Evolutionary conservation across 495 filamentous ascomycete genomes (phyloP).

Genomic region (Xylaria bambusicola): DNA sequence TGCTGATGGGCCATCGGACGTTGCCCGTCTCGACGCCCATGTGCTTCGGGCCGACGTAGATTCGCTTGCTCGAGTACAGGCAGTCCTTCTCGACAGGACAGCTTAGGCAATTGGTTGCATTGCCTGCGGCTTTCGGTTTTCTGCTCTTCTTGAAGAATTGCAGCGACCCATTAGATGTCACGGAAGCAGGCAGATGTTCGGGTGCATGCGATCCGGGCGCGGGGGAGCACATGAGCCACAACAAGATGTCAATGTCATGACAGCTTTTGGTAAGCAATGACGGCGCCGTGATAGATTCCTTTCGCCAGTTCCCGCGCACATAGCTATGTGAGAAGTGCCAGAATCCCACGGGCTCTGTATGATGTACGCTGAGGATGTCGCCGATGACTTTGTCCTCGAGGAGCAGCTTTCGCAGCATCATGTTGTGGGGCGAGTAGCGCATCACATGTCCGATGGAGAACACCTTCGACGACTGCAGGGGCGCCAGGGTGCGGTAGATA

Average conservation of each 20-base stretch:
- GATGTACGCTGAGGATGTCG: constrained; percentile 83
- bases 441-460: constrained; percentile 86
- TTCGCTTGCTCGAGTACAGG: constrained; percentile 77
- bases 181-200: constrained; percentile 71
- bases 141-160: constrained; percentile 70
- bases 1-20: constrained; percentile 77
- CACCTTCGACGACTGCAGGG: constrained; percentile 45
- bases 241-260: constrained; percentile 87
- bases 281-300: constrained; percentile 68
- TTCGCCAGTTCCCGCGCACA: constrained; percentile 93
- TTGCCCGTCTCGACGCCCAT: constrained; percentile 55
- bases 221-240: constrained; percentile 83
- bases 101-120: constrained; percentile 83
- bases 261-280: constrained; percentile 91
- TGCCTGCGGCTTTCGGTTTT: constrained; percentile 73
- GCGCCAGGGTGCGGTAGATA: constrained; percentile 63
- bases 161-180: constrained; percentile 71
- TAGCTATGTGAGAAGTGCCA: constrained; percentile 97
- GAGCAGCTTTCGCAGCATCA: constrained; percentile 74
- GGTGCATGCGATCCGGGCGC: constrained; percentile 37
- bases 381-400: constrained; percentile 74
- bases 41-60: constrained; percentile 64
- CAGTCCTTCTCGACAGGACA: constrained; percentile 72
- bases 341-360: constrained; percentile 92
- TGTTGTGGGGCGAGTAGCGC: constrained; percentile 89